These are phyloP conservation scores for Rhizopogon roseolus DNA, from an alignment of 768 basidiomycete genomes.

Conservation along the genomic window DNA sequence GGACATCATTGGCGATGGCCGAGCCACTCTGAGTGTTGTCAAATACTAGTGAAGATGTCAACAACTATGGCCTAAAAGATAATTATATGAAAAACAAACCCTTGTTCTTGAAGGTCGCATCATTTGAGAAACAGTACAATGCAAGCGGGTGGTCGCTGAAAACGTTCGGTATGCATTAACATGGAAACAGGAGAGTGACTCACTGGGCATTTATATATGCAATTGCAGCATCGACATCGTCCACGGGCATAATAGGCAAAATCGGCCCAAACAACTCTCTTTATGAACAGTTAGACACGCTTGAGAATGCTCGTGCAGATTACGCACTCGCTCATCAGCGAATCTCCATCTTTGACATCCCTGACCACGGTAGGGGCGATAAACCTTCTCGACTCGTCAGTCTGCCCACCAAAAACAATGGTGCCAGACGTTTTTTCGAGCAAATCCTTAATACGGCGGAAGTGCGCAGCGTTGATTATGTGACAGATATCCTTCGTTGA, in stretches of 20 bases:
- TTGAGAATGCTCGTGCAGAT: neutral
- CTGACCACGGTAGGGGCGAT: constrained; percentile 73
- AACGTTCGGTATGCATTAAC: neutral
- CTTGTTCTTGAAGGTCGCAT: constrained; percentile 53
- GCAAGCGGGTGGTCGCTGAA: constrained; percentile 68
- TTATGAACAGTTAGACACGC: neutral
- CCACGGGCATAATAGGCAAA: constrained; percentile 68
- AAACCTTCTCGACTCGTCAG: constrained; percentile 51
- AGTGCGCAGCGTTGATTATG: constrained; percentile 50
- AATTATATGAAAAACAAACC: constrained; percentile 30
- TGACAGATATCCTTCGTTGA: constrained; percentile 42
- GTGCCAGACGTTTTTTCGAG: constrained; percentile 65
- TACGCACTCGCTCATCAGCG: constrained; percentile 72
- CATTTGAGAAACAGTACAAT: constrained; percentile 71
- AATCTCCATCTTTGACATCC: constrained; percentile 57
- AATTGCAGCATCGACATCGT: constrained; percentile 68
- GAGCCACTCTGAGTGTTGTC: constrained; percentile 69
- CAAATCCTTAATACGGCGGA: constrained; percentile 53
- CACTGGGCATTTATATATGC: constrained; percentile 57
- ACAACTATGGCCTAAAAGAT: neutral
- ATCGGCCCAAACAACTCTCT: constrained; percentile 87
- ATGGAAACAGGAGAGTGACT: neutral
- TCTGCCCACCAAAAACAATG: constrained; percentile 59
- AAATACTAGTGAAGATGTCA: constrained; percentile 42
- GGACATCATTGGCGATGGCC: constrained; percentile 62